Percentiles rank a stretch among this genome's conserved stretches.
These are phyloP conservation scores for Penicillium riverlandense DNA, from an alignment of 495 filamentous ascomycete genomes.

Conservation along the genomic window DNA sequence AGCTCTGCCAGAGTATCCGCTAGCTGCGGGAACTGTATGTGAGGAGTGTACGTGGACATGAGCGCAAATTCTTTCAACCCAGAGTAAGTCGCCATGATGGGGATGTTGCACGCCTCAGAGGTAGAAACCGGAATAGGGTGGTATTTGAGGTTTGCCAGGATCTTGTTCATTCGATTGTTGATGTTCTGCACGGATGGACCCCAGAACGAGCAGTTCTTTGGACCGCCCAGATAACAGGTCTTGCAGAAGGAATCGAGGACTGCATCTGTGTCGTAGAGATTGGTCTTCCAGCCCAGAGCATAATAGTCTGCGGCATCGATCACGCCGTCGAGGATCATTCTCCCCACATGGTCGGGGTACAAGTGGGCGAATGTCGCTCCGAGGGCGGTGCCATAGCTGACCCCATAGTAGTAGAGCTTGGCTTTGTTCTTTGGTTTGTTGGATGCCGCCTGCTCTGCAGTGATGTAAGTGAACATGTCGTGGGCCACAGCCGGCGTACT, in stretches of 20 bases:
- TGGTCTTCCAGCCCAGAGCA: conserved; percentile 24
- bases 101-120: conserved; percentile 13
- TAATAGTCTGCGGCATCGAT: conserved; percentile 34
- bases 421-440: conserved; percentile 11
- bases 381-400: conserved; percentile 55
- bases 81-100: conserved; percentile 23
- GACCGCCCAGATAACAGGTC: conserved; percentile 33
- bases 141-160: conserved; percentile 24
- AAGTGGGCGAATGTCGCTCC: conserved; percentile 44
- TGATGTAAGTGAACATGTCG: conserved; percentile 32
- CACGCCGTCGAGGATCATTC: conserved; percentile 40
- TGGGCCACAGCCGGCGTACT: conserved; percentile 26
- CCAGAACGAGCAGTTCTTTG: conserved; percentile 27
- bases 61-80: conserved; percentile 11
- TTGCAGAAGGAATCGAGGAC: conserved; percentile 28
- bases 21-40: conserved; percentile 9
- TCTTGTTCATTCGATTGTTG: conserved; percentile 20
- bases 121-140: conserved; percentile 32
- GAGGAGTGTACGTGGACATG: conserved; percentile 7
- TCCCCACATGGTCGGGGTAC: conserved; percentile 34
- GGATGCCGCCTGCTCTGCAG: conserved; percentile 16
- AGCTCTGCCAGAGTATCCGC: conserved; percentile 3
- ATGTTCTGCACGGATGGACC: conserved; percentile 32
- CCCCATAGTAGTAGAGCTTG: conserved; percentile 49
- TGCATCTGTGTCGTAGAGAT: conserved; percentile 33